A percentile compares a stretch with the other conserved stretches of the same genome.
Evolutionary conservation across 1,284 basidiomycete species (phyloP).

Genomic region (Ganoderma meredithae): DNA sequence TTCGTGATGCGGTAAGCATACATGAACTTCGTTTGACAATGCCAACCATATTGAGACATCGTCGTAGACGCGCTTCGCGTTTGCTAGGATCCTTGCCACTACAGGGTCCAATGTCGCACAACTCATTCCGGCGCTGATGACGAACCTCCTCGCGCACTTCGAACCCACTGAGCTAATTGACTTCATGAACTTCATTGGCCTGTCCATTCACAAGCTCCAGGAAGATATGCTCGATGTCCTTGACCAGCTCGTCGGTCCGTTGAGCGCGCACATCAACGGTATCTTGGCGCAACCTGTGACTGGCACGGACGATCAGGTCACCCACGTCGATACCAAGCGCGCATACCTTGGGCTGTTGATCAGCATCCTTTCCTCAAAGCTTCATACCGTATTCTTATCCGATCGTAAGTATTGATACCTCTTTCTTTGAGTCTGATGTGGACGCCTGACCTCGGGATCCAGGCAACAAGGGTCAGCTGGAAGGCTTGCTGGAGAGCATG

Average conservation of each 20-base stretch:
- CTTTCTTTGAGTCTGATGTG: neutral
- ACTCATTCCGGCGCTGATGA: slow-evolving; percentile 88
- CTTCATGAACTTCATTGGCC: slow-evolving; percentile 93
- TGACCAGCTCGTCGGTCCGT: slow-evolving; percentile 89
- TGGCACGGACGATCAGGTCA: slow-evolving; percentile 91
- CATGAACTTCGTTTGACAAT: slow-evolving; percentile 23
- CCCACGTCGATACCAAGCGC: slow-evolving; percentile 88
- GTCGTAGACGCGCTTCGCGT: slow-evolving; percentile 89
- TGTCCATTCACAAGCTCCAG: slow-evolving; percentile 94
- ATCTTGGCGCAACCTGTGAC: slow-evolving; percentile 85
- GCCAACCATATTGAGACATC: neutral
- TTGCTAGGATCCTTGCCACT: slow-evolving; percentile 91
- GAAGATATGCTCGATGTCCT: slow-evolving; percentile 85
- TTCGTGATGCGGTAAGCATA: slow-evolving; percentile 88
- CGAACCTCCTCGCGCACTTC: slow-evolving; percentile 89
- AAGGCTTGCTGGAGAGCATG: slow-evolving; percentile 76
- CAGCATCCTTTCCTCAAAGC: slow-evolving; percentile 81
- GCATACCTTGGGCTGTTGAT: slow-evolving; percentile 90
- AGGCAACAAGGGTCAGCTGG: slow-evolving; percentile 87
- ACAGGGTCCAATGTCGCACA: slow-evolving; percentile 85
- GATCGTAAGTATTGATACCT: slow-evolving; percentile 65
- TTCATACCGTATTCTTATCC: slow-evolving; percentile 89
- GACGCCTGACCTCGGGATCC: neutral
- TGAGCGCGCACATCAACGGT: slow-evolving; percentile 85
- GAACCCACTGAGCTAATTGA: slow-evolving; percentile 94